Evolutionary conservation across 306 rosid species (phyloP), one percentile per base, ranked within the genome.

Genomic region (Sechiopsis laciniata): DNA sequence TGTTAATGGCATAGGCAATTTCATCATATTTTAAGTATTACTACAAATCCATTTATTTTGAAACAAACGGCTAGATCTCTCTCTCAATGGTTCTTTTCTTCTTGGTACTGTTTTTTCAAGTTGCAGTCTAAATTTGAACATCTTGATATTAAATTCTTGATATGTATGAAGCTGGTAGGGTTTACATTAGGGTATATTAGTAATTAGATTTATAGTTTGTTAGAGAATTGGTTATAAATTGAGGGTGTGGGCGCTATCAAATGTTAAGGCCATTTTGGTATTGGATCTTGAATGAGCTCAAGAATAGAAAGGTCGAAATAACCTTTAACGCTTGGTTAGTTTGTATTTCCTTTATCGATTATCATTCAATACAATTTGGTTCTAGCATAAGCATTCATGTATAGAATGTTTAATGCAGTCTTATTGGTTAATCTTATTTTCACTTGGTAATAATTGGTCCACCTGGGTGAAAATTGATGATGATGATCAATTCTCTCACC

Each of bases 401-500:
- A 11, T 59, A 59, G n/a, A 59, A 59, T 59, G 65, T 24, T 59
- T 59, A 29, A 13, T 58, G 16, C 12, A 58, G 37, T 58, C 16
- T 22, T 58, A 22, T 22, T 21, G 16, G 3, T n/a, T 37, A 57
- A 8, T 55, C 9, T 55, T 26, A 24, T 13, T 24, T 29, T 29
- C 68, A 62, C 67, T 22, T 22, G 15, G 66, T 60, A 12, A 60
- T 60, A 60, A 60, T 59, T 26, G 66, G 32, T 57, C 14, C 35
- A 26, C 9, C 40, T 26, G 40, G 35, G 7, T 66, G 53, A 10
- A 53, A 19, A 67, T 7, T 20, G n/a, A 35, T 40, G 12, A 3
- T 63, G 21, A 21, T 66, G 2, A 17, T 32, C 26, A 51, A 55
- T 48, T 20, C 20, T 20, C 46, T 42, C 54, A 9, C 15, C 2